A percentile compares a stretch with the other conserved stretches of the same genome.
These are phyloP conservation scores for Pisolithus marmoratus DNA, from an alignment of 768 basidiomycete species.

Conservation along the genomic window DNA sequence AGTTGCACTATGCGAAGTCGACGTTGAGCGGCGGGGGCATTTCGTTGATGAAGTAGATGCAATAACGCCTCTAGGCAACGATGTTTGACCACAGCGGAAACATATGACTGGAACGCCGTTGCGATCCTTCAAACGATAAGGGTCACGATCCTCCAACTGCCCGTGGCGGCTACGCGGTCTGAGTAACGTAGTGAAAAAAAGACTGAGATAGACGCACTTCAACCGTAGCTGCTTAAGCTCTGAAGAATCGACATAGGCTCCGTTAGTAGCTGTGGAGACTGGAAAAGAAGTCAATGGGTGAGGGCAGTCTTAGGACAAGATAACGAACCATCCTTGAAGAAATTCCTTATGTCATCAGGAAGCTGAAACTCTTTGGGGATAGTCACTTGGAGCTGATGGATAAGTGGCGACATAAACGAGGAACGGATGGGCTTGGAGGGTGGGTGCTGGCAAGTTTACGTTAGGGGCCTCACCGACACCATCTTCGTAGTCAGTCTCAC, in stretches of 20 bases:
- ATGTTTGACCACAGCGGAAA: conserved; percentile 82
- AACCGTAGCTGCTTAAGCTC: conserved; percentile 71
- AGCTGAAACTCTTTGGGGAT: conserved; percentile 83
- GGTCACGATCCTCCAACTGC: conserved; percentile 87
- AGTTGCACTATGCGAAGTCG: conserved; percentile 30
- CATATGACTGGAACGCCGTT: conserved; percentile 83
- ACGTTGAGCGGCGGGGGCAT: conserved; percentile 46
- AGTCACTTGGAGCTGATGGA: conserved; percentile 58
- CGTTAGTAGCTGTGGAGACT: conserved; percentile 79
- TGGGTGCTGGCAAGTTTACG: conserved; percentile 46
- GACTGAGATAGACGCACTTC: conserved; percentile 54
- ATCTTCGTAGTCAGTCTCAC: conserved; percentile 33
- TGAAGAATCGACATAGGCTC: conserved; percentile 78
- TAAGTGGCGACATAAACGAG: conserved; percentile 65
- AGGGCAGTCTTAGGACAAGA: conserved; percentile 4
- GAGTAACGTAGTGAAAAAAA: background rate
- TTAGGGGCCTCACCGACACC: conserved; percentile 8
- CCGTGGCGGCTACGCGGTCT: conserved; percentile 62
- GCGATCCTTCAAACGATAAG: conserved; percentile 78
- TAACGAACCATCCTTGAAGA: conserved; percentile 80
- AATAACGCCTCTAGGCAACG: conserved; percentile 51
- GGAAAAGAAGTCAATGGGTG: conserved; percentile 14
- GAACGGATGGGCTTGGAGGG: conserved; percentile 56
- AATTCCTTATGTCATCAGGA: conserved; percentile 75
- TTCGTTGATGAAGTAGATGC: conserved; percentile 50